Percentiles rank a stretch among this genome's conserved stretches.
These are phyloP conservation scores for Volutella citrinella DNA, from an alignment of 2,329 filamentous ascomycete genomes.

Conservation along the genomic window DNA sequence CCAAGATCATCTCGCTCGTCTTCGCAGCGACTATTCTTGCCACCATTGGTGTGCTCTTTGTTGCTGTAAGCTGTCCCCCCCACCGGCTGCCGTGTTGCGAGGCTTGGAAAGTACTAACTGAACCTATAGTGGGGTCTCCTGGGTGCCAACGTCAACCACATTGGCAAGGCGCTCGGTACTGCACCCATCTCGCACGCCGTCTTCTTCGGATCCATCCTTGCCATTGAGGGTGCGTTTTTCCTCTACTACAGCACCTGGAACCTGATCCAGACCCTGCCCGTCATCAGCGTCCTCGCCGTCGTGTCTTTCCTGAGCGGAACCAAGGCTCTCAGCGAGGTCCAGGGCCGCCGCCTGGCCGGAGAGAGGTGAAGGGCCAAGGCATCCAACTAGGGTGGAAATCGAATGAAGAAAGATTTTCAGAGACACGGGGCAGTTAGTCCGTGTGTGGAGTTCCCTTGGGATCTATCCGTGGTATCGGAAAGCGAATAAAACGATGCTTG, in stretches of 20 bases:
- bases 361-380: slow-evolving; percentile 43
- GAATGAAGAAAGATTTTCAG: slow-evolving; percentile 1
- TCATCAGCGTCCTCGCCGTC: slow-evolving; percentile 62
- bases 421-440: slow-evolving; percentile 3
- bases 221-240: slow-evolving; percentile 90
- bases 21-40: slow-evolving; percentile 73
- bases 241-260: slow-evolving; percentile 92
- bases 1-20: slow-evolving; percentile 72
- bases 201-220: slow-evolving; percentile 84
- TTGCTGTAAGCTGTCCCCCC: slow-evolving; percentile 59
- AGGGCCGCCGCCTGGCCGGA: slow-evolving; percentile 78
- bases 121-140: slow-evolving; percentile 68
- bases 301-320: slow-evolving; percentile 84
- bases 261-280: slow-evolving; percentile 83
- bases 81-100: too few species aligned
- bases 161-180: slow-evolving; percentile 68
- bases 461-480: too few species aligned
- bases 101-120: slow-evolving; percentile 23
- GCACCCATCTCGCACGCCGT: slow-evolving; percentile 78
- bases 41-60: slow-evolving; percentile 70
- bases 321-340: slow-evolving; percentile 88
- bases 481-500: slow-evolving; percentile 1
- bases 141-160: slow-evolving; percentile 79
- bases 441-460: too few species aligned
- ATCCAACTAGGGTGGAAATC: not conserved